Base-by-base conservation (phyloP, 495 filamentous ascomycete species). In the Lophium mytilinum region DNA sequence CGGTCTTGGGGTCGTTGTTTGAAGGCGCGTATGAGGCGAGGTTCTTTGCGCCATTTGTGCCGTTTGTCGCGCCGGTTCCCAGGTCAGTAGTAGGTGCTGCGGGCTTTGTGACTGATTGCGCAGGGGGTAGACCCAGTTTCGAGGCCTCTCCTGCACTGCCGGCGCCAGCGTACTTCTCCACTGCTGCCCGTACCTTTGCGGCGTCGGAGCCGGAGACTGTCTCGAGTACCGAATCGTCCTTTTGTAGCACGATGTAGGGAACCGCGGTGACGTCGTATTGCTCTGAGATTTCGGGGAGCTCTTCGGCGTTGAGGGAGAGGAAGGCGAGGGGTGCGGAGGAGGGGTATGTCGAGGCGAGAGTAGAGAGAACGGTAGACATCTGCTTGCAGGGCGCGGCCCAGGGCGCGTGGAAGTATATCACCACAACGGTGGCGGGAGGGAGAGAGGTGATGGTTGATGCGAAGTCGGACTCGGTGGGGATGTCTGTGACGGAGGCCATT, bases 351-450 rank as follows among this genome's bases (percentile, higher is more conserved):
- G 81, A 79, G 53, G 91, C 90, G 55, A 99, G 85, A 34, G 88
- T 84, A 64, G 78, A 74, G 55, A 99, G 83, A 53, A 96, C 85
- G n/a, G 81, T 83, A 61, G 81, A 80, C 90, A 96, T 96, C 72
- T 95, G 90, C 52, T 86, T 79, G 76, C 93, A 97, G 11, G 90
- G 93, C 33, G 87, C 89, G n/a, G 94, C 93, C 93, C 94, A 97
- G 64, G 90, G 86, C 0, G 94, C 87, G 72, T 96, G 85, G 76
- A 97, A 97, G 69, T 90, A 95, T 64, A 96, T 80, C 63, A 95
- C 81, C 48, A 88, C 73, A 37, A 95, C 80, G 10, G 86, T 78
- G 6, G 83, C 76, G 4, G 83, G 63, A 0, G 87, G 80, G 14
- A 91, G 78, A 17, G 83, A 75, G 48, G 77, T 70, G 53, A 88